Conservation (phyloP, 192 early-diverging fungal species). For the Linnemannia exigua region DNA sequence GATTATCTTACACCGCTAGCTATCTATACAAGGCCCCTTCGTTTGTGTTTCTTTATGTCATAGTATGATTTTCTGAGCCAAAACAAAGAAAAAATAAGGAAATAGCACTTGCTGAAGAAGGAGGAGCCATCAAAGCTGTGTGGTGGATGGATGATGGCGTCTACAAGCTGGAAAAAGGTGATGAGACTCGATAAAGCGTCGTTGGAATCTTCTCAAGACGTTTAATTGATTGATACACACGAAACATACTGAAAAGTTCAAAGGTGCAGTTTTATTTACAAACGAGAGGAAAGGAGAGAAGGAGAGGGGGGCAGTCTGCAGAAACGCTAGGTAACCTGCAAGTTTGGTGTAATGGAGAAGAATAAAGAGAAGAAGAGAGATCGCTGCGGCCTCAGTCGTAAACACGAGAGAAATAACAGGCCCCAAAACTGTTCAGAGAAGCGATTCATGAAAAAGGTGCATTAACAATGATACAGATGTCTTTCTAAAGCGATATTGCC, state of each 20-base stretch:
- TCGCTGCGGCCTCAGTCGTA: neutral
- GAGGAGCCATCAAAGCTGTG: neutral
- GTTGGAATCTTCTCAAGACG: neutral
- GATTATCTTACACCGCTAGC: too few relatives aligned
- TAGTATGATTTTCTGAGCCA: too few relatives aligned
- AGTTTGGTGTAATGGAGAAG: neutral
- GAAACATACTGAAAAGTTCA: neutral
- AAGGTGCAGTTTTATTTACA: slow-evolving; percentile 7
- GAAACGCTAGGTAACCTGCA: neutral
- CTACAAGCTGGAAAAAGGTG: neutral
- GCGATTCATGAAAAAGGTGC: neutral
- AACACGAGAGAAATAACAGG: neutral
- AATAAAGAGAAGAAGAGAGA: neutral
- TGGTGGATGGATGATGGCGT: slow-evolving; percentile 5
- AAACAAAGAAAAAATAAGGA: too few relatives aligned
- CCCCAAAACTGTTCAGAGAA: neutral
- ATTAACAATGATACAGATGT: neutral
- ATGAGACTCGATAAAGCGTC: slow-evolving; percentile 1
- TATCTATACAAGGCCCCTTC: too few relatives aligned
- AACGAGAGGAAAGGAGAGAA: neutral
- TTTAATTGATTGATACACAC: too few relatives aligned
- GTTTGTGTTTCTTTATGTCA: too few relatives aligned
- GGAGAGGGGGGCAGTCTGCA: neutral
- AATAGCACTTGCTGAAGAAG: neutral
- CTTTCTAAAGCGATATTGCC: slow-evolving; percentile 34